phyloP scores from a whole-genome alignment of 106 monocot genomes.

The Chionographis japonica region DNA sequence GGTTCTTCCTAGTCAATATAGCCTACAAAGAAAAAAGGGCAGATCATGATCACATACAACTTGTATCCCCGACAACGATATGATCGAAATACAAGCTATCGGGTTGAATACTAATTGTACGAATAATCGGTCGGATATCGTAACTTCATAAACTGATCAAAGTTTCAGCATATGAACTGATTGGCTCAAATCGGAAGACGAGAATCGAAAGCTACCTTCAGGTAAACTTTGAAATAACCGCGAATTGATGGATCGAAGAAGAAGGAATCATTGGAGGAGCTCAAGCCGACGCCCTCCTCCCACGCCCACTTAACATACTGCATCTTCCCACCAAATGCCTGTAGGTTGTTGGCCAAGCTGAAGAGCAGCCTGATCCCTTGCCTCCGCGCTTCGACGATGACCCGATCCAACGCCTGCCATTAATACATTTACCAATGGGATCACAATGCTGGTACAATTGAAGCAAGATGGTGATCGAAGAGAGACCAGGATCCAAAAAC shows the following conservation, averaged over 20 bases:
- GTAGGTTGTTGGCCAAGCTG: slow-evolving; percentile 67
- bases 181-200: too few species aligned
- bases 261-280: slow-evolving; percentile 87
- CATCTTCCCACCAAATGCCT: slow-evolving; percentile 73
- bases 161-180: neutral
- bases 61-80: neutral
- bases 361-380: slow-evolving; percentile 68
- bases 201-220: too few species aligned
- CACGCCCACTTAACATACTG: slow-evolving; percentile 98
- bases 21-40: slow-evolving; percentile 41
- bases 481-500: slow-evolving; percentile 18
- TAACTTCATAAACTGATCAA: too few species aligned
- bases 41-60: neutral
- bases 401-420: slow-evolving; percentile 72
- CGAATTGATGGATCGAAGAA: slow-evolving; percentile 79
- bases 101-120: too few species aligned
- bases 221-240: slow-evolving; percentile 76
- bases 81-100: neutral
- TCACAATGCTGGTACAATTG: neutral
- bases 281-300: slow-evolving; percentile 78
- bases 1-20: slow-evolving; percentile 82
- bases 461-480: too few species aligned
- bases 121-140: too few species aligned
- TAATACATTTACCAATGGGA: too few species aligned
- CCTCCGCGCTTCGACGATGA: slow-evolving; percentile 58